A percentile compares a stretch with the other conserved stretches of the same genome.
phyloP scores from a whole-genome alignment of 164 flowering plant species.

The Magnolia changhungtana region DNA sequence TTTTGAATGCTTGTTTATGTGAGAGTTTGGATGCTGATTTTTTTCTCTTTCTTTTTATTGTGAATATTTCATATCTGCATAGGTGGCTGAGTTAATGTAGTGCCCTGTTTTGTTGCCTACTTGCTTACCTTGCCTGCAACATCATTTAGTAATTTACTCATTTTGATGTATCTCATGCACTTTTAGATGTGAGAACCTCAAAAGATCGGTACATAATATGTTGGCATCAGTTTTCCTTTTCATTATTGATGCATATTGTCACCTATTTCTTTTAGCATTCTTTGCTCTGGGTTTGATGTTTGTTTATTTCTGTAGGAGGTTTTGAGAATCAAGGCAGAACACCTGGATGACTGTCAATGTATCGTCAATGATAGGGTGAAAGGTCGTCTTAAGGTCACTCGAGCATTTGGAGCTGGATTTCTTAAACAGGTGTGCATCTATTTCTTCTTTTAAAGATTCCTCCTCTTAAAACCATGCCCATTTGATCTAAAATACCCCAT shows the following conservation, averaged over 20 bases:
- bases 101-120: no score
- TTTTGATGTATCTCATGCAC: background rate
- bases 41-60: background rate
- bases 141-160: background rate
- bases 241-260: background rate
- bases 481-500: no score
- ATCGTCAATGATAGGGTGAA: constrained; percentile 96
- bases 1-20: background rate
- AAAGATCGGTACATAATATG: background rate
- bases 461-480: no score
- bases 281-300: constrained; percentile 1
- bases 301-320: constrained; percentile 61
- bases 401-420: constrained; percentile 99
- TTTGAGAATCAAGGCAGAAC: constrained; percentile 86
- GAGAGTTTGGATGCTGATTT: background rate
- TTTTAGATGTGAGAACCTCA: background rate
- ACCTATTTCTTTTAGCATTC: background rate
- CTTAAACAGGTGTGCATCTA: constrained; percentile 68
- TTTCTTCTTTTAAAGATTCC: background rate
- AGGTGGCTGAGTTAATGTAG: no score
- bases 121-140: background rate
- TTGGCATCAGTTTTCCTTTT: background rate
- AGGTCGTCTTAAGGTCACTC: constrained; percentile 95
- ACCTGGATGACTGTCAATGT: constrained; percentile 91
- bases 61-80: no score